Evolutionary conservation across 108 stramenopile genomes (phyloP).

Genomic region (Mayamaea pseudoterrestris): DNA sequence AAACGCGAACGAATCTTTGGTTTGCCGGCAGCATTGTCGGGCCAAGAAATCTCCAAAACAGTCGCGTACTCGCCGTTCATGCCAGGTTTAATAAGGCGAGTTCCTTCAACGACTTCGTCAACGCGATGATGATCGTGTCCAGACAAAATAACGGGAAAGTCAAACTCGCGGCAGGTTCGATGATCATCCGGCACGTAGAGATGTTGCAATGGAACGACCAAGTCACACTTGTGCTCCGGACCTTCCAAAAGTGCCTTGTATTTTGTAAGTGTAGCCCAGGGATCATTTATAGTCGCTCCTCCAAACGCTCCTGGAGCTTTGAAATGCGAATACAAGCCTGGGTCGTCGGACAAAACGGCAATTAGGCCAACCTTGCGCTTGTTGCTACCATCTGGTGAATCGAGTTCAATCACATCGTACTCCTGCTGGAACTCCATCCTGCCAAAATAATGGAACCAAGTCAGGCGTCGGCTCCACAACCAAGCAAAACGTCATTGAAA

Average conservation of each 20-base stretch:
- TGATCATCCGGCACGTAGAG: conserved; percentile 34
- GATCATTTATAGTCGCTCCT: conserved; percentile 27
- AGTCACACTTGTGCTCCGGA: conserved; percentile 17
- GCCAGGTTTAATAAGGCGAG: conserved; percentile 33
- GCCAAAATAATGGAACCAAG: no score
- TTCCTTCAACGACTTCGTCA: conserved; percentile 34
- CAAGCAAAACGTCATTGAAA: conserved; percentile 24
- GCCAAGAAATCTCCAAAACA: conserved; percentile 28
- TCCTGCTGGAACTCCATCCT: conserved; percentile 25
- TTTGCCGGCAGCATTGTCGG: conserved; percentile 2
- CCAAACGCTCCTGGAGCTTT: conserved; percentile 27
- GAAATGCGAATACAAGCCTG: conserved; percentile 28
- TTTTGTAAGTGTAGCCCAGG: conserved; percentile 24
- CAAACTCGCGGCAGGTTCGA: conserved; percentile 27
- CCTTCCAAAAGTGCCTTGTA: conserved; percentile 18
- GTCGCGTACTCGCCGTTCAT: conserved; percentile 29
- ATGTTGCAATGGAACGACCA: conserved; percentile 36
- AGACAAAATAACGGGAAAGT: conserved; percentile 33
- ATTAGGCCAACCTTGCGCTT: conserved; percentile 20
- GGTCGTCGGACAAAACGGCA: conserved; percentile 29
- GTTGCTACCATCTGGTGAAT: conserved; percentile 19
- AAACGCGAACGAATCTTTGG: conserved; percentile 19
- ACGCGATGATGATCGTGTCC: conserved; percentile 44
- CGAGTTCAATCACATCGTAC: conserved; percentile 23
- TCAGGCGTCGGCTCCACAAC: conserved; percentile 25